A percentile compares a stretch with the other conserved stretches of the same genome.
Conservation (phyloP, 495 filamentous ascomycete species). For the Cryomyces minteri region DNA sequence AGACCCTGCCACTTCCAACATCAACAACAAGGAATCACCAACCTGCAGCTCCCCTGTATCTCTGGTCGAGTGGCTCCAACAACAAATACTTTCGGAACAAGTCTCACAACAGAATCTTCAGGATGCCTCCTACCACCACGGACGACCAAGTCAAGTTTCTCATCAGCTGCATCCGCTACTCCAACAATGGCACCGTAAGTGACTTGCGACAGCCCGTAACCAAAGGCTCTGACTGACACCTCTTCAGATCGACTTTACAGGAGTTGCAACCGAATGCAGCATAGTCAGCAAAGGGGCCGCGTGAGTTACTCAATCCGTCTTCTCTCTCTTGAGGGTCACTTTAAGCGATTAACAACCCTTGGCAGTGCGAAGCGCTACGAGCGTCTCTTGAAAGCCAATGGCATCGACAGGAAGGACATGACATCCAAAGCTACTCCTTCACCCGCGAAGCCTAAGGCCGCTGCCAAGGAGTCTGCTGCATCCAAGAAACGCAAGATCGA, state of each 20-base stretch:
- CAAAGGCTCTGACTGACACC: not conserved
- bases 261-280: not conserved
- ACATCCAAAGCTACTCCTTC: not conserved
- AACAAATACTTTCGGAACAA: too few species aligned
- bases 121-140: constrained; percentile 28
- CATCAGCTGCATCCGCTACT: constrained; percentile 41
- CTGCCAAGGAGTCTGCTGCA: not conserved
- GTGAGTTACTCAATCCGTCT: not conserved
- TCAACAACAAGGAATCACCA: too few species aligned
- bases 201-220: not conserved
- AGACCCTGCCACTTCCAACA: not conserved
- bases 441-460: not conserved
- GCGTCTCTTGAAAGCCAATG: not conserved
- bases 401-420: not conserved
- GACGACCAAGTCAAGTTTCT: constrained; percentile 45
- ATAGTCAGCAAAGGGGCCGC: not conserved
- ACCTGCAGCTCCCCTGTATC: too few species aligned
- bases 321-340: not conserved
- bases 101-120: not conserved
- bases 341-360: not conserved
- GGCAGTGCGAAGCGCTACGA: not conserved
- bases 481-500: not conserved
- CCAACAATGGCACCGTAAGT: constrained; percentile 35
- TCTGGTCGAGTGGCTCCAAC: too few species aligned
- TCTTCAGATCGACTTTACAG: not conserved